Evolutionary conservation across 768 basidiomycete species (phyloP).

Genomic region (Kwoniella sp.): DNA sequence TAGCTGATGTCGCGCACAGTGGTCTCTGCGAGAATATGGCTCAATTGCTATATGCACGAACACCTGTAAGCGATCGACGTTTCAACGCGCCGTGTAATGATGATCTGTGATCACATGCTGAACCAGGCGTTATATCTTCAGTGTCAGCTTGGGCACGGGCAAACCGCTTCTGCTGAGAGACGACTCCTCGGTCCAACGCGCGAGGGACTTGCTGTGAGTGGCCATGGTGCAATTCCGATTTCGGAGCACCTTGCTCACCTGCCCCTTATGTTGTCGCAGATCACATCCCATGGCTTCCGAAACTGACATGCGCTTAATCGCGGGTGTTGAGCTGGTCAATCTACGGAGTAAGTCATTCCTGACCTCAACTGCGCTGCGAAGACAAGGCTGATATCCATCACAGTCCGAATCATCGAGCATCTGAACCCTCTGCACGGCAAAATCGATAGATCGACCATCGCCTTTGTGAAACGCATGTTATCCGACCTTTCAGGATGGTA

Average conservation of each 20-base stretch:
- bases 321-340: constrained; percentile 83
- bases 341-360: constrained; percentile 72
- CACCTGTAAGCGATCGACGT: constrained; percentile 69
- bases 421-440: constrained; percentile 82
- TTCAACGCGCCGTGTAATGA: constrained; percentile 1
- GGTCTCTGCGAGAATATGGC: constrained; percentile 89
- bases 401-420: constrained; percentile 92
- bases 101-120: constrained; percentile 18
- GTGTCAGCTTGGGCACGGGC: constrained; percentile 89
- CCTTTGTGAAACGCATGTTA: constrained; percentile 84
- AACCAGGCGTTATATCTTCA: constrained; percentile 48
- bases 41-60: constrained; percentile 94
- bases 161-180: constrained; percentile 87
- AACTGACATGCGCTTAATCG: constrained; percentile 84
- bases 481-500: constrained; percentile 89
- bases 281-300: constrained; percentile 82
- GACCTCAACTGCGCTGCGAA: not conserved
- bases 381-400: not conserved
- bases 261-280: constrained; percentile 16
- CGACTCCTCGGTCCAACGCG: constrained; percentile 82
- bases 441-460: constrained; percentile 78
- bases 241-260: too few relatives aligned
- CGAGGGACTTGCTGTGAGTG: constrained; percentile 69
- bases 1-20: constrained; percentile 59
- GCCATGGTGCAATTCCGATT: too few relatives aligned